Conservation (phyloP, 1,284 basidiomycete genomes). For the Volvariella surrecta region DNA sequence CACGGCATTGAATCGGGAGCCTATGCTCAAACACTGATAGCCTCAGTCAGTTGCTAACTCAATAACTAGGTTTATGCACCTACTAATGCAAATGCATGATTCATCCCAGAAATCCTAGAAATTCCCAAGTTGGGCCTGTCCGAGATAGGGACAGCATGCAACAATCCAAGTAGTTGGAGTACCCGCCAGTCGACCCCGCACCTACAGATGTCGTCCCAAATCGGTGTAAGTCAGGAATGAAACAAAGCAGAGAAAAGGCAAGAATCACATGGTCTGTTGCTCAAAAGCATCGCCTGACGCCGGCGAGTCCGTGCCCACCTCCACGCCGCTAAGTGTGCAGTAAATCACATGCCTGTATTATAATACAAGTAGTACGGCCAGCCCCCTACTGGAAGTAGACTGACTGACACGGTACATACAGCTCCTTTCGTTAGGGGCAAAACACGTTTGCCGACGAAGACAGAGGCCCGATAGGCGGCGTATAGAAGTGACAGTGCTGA, state of each 20-base stretch:
- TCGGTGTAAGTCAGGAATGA: background rate
- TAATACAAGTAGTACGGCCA: too few relatives aligned
- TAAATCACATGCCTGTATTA: too few relatives aligned
- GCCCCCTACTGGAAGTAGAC: too few relatives aligned
- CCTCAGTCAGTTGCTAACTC: too few relatives aligned
- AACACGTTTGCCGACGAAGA: too few relatives aligned
- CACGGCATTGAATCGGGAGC: slow-evolving; percentile 33
- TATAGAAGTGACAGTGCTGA: too few relatives aligned
- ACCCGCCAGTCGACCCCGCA: slow-evolving; percentile 32
- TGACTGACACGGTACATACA: too few relatives aligned
- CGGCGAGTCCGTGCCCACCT: too few relatives aligned
- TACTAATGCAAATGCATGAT: slow-evolving; percentile 31
- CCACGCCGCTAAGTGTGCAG: too few relatives aligned
- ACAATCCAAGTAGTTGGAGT: slow-evolving; percentile 31
- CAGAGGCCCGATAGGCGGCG: too few relatives aligned
- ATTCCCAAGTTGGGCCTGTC: slow-evolving; percentile 36
- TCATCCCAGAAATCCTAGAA: slow-evolving; percentile 35
- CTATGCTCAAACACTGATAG: slow-evolving; percentile 24
- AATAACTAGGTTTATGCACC: too few relatives aligned
- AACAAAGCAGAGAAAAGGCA: background rate
- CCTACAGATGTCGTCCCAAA: slow-evolving; percentile 14
- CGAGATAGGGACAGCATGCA: slow-evolving; percentile 34
- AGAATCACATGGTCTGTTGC: background rate
- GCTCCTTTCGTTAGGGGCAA: too few relatives aligned
- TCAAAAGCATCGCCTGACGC: background rate